Base-by-base conservation (phyloP, 169 alveolate species). In the Cryptosporidium bovis region DNA sequence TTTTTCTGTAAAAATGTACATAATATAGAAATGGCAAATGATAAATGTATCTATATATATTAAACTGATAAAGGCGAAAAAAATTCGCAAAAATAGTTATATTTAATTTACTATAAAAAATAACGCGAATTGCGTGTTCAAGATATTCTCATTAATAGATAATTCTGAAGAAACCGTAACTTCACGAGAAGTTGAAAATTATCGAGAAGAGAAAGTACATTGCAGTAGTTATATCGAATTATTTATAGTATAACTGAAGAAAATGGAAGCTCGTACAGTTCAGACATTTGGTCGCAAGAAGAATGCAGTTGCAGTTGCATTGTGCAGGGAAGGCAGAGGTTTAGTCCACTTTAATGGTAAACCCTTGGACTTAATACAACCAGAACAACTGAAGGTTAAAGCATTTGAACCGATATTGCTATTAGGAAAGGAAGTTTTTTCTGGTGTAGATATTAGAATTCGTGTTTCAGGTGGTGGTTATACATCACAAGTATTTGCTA, bases 381-480 rank as follows among this genome's bases (percentile, higher is more conserved):
- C 99, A 60, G 96, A 91, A 48, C 85, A 97, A 48, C 94, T 97
- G 82, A 93, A 99, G 91, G 93, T 97, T 56, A 98, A 98, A 95
- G 98, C 97, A 16, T 94, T 95, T 77, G 99, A 98, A 95, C 99
- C 99, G 58, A 94, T 98, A 64, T 94, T 97, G 82, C 91, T 98
- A 65, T 95, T 98, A 62, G 99, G 99, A 40, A 93, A 96, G 90
- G 94, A 96, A 58, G 91, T 97, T 51, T 94, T 98, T 93, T 92
- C 94, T 83, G 94, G 94, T 69, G 84, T 98, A 44, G 99, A 96
- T 93, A 96, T 98, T 83, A 97, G 99, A 93, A 95, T 97, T 87
- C 95, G 99, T 77, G 99, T 98, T 18, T 94, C 97, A 53, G 99
- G 99, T 65, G 99, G 99, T 67, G 99, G 99, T 82, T 94, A 95